phyloP scores from a whole-genome alignment of 345 rosid species.

The Garcia nutans region DNA sequence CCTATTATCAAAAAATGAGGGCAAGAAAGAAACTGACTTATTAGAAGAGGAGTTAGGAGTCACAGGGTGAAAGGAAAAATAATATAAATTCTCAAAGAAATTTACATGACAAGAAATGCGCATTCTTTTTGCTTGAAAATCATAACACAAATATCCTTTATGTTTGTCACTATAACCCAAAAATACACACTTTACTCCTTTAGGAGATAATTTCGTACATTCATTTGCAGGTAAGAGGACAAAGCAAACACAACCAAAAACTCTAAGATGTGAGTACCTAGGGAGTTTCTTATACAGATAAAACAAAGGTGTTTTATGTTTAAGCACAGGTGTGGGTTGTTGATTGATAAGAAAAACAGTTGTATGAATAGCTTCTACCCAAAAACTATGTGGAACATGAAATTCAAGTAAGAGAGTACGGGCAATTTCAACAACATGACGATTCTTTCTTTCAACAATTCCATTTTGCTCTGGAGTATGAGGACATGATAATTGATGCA shows the following conservation, averaged over 20 bases:
- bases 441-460: background rate
- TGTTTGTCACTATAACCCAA: background rate
- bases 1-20: background rate
- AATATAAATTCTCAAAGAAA: background rate
- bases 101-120: background rate
- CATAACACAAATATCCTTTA: background rate
- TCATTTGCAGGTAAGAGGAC: background rate
- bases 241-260: conserved; percentile 4
- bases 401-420: background rate
- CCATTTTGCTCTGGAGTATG: background rate
- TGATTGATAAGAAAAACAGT: background rate
- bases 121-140: background rate
- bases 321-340: background rate
- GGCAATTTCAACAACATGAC: background rate
- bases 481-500: background rate
- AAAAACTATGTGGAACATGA: background rate
- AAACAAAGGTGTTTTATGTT: no score
- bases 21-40: background rate
- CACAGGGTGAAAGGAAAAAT: background rate
- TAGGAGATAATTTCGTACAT: background rate
- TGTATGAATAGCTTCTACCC: conserved; percentile 4
- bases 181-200: background rate
- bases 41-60: background rate
- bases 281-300: background rate
- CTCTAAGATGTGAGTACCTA: background rate